Evolutionary conservation across 169 alveolate genomes (phyloP).

Genomic region (Perkinsus chesapeaki): DNA sequence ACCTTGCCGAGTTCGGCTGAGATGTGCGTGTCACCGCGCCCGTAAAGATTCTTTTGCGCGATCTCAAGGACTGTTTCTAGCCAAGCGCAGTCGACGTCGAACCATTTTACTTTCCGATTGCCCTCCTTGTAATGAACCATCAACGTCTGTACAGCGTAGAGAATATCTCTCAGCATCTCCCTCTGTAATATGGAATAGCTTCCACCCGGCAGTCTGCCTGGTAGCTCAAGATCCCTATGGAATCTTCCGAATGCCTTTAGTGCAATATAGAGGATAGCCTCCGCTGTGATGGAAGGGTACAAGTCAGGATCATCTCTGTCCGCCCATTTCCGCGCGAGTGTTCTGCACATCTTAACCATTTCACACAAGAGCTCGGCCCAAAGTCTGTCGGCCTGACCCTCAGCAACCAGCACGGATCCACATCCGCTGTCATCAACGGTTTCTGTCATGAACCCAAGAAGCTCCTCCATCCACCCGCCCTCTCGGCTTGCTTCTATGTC

Average conservation of each 20-base stretch:
- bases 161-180: background rate
- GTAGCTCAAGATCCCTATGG: background rate
- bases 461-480: background rate
- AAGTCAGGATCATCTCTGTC: background rate
- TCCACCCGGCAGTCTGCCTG: background rate
- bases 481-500: background rate
- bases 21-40: background rate
- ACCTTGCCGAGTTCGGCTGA: background rate
- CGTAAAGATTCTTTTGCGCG: background rate
- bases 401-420: background rate
- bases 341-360: background rate
- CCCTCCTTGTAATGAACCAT: background rate
- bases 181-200: background rate
- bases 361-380: background rate
- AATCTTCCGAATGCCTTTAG: background rate
- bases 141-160: background rate
- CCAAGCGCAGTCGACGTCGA: background rate
- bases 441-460: background rate
- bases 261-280: background rate
- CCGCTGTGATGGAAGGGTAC: background rate
- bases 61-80: background rate
- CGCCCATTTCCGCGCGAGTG: background rate
- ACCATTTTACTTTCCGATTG: background rate
- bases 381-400: background rate
- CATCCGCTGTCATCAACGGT: background rate